These are phyloP conservation scores for Thalassiosira hispida DNA, from an alignment of 352 stramenopile species.

Conservation along the genomic window DNA sequence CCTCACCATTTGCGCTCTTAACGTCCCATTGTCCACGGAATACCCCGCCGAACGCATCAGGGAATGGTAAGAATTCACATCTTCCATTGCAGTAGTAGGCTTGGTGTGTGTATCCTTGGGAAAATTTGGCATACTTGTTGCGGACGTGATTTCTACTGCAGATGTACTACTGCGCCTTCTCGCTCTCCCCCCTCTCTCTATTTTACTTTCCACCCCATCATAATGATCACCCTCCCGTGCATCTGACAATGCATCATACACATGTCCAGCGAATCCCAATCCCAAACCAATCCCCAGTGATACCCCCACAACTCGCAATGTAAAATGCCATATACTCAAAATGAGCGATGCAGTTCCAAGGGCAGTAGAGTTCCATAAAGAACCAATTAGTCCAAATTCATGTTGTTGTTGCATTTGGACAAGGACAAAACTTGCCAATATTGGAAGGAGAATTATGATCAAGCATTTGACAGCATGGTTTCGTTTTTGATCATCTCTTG, in stretches of 20 bases:
- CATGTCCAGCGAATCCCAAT: slow-evolving; percentile 74
- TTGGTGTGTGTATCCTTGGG: slow-evolving; percentile 17
- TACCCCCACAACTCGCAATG: slow-evolving; percentile 50
- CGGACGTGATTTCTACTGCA: background rate
- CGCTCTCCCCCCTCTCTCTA: background rate
- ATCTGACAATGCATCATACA: slow-evolving; percentile 71
- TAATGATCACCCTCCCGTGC: slow-evolving; percentile 31
- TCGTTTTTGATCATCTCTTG: background rate
- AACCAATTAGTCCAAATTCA: slow-evolving; percentile 8
- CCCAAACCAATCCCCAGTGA: slow-evolving; percentile 72
- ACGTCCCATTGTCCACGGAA: slow-evolving; percentile 44
- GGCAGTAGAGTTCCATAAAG: slow-evolving; percentile 20
- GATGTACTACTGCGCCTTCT: background rate
- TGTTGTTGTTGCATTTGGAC: slow-evolving; percentile 25
- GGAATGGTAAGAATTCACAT: slow-evolving; percentile 58
- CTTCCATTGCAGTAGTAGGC: slow-evolving; percentile 23
- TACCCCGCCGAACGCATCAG: slow-evolving; percentile 81
- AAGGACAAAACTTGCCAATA: slow-evolving; percentile 26
- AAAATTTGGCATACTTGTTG: slow-evolving; percentile 5
- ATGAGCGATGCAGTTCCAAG: slow-evolving; percentile 22
- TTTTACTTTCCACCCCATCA: slow-evolving; percentile 4
- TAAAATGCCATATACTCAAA: slow-evolving; percentile 45
- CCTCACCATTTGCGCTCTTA: slow-evolving; percentile 66
- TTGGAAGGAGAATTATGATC: slow-evolving; percentile 12
- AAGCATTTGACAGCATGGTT: background rate